These are phyloP conservation scores for Sutorius australiensis DNA, from an alignment of 768 basidiomycete species.

Conservation along the genomic window DNA sequence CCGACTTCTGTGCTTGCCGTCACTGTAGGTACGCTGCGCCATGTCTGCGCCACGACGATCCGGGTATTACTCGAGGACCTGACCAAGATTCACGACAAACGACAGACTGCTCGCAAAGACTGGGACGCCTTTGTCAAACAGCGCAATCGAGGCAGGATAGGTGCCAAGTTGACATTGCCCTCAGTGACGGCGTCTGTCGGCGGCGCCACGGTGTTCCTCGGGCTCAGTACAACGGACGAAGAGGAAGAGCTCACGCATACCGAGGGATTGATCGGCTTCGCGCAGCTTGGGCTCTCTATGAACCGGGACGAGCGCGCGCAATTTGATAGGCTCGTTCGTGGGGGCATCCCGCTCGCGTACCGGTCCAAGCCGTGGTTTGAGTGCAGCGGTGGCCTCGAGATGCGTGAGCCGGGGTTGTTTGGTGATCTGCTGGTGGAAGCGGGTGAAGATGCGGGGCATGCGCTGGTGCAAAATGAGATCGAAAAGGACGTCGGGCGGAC, in stretches of 20 bases:
- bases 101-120: slow-evolving; percentile 65
- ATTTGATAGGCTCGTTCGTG: slow-evolving; percentile 75
- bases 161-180: slow-evolving; percentile 19
- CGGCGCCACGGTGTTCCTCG: slow-evolving; percentile 64
- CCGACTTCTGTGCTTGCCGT: slow-evolving; percentile 56
- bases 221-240: slow-evolving; percentile 57
- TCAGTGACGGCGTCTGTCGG: slow-evolving; percentile 26
- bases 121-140: slow-evolving; percentile 89
- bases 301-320: slow-evolving; percentile 69
- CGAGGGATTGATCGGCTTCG: slow-evolving; percentile 86
- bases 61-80: slow-evolving; percentile 70
- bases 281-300: slow-evolving; percentile 77
- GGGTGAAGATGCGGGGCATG: slow-evolving; percentile 40
- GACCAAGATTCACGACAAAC: slow-evolving; percentile 77
- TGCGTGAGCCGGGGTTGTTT: slow-evolving; percentile 89
- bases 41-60: slow-evolving; percentile 73
- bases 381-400: slow-evolving; percentile 89
- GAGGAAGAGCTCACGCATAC: slow-evolving; percentile 77
- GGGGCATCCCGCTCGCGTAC: slow-evolving; percentile 83
- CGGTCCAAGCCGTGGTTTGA: slow-evolving; percentile 91
- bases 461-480: slow-evolving; percentile 68
- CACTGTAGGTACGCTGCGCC: slow-evolving; percentile 60
- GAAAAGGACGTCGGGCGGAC: slow-evolving; percentile 94
- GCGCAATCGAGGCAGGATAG: slow-evolving; percentile 45
- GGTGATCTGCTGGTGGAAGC: slow-evolving; percentile 68